Percentiles rank a stretch among this genome's conserved stretches.
phyloP scores from a whole-genome alignment of 2,329 filamentous ascomycete genomes.

The Aspergillus ibericus region DNA sequence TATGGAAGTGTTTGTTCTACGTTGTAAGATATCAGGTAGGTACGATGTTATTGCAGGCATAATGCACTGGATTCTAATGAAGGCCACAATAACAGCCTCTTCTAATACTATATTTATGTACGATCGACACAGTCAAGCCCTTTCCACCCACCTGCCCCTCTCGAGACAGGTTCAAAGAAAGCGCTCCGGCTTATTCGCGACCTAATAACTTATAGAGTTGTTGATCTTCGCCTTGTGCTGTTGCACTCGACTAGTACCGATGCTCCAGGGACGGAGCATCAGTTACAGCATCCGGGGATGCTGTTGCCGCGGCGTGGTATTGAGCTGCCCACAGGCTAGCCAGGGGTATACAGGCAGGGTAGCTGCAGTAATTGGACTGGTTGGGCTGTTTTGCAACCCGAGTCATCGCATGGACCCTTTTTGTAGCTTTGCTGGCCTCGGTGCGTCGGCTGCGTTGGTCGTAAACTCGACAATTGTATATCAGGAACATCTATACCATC shows the following conservation, averaged over 20 bases:
- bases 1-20: neutral
- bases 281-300: conserved; percentile 57
- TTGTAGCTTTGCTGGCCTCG: neutral
- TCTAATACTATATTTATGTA: conserved; percentile 54
- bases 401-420: neutral
- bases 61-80: neutral
- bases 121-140: conserved; percentile 94
- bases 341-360: neutral
- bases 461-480: neutral
- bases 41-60: neutral
- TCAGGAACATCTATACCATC: neutral
- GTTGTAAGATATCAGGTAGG: conserved; percentile 4
- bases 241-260: conserved; percentile 71
- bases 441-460: too few species aligned
- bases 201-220: conserved; percentile 50
- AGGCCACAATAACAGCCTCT: neutral
- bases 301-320: conserved; percentile 55
- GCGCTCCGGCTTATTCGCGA: conserved; percentile 99
- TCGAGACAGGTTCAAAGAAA: conserved; percentile 78
- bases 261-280: conserved; percentile 63
- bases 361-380: neutral
- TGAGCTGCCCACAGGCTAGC: conserved; percentile 1
- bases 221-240: conserved; percentile 74
- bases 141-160: conserved; percentile 82
- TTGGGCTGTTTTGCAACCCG: neutral